Conservation (phyloP, 164 flowering plant species). For the Berberis thunbergii region DNA sequence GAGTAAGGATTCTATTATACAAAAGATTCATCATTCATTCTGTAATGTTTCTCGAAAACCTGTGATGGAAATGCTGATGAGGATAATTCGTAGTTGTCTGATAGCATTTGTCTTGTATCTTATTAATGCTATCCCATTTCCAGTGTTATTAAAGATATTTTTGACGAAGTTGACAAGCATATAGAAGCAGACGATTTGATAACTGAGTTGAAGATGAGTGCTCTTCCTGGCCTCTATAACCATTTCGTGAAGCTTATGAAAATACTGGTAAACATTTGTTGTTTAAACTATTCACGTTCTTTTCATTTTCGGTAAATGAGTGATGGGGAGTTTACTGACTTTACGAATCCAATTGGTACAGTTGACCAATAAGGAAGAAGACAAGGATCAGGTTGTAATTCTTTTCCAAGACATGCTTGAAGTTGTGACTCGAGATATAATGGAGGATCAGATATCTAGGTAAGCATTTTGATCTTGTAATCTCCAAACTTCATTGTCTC, state of each 20-base stretch:
- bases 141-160: conserved; percentile 77
- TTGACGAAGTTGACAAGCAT: conserved; percentile 86
- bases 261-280: conserved; percentile 56
- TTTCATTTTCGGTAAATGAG: not conserved
- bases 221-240: conserved; percentile 59
- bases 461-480: too few relatives aligned
- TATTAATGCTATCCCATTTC: not conserved
- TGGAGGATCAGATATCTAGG: conserved; percentile 64
- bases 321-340: too few relatives aligned
- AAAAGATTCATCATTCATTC: not conserved
- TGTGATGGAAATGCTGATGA: not conserved
- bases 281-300: conserved; percentile 1
- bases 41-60: too few relatives aligned
- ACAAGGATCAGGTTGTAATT: conserved; percentile 49
- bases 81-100: not conserved
- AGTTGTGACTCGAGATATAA: conserved; percentile 96
- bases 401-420: conserved; percentile 95
- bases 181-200: conserved; percentile 62
- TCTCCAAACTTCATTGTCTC: too few relatives aligned
- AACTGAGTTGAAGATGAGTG: conserved; percentile 66
- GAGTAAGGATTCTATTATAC: conserved; percentile 44
- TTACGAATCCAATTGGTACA: too few relatives aligned
- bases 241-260: conserved; percentile 82
- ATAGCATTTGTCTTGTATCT: not conserved
- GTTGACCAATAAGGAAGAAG: too few relatives aligned